Conservation (phyloP, 1,139 yeast species). For the Kurtzmaniella quercitrusa region DNA sequence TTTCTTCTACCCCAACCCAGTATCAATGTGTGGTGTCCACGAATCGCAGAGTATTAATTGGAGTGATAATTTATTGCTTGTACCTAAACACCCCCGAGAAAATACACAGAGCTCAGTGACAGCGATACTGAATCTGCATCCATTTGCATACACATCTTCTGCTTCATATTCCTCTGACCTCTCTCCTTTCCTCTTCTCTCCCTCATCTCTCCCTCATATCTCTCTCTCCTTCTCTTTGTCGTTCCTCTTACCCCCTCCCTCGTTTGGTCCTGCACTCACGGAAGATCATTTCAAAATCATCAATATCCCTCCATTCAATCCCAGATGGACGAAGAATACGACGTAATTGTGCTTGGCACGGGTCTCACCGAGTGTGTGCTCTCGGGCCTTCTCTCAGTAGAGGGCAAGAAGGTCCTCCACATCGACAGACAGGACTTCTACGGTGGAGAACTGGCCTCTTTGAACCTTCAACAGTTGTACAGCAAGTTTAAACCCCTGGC, state of each 20-base stretch:
- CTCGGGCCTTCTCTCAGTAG: constrained; percentile 90
- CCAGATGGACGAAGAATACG: constrained; percentile 91
- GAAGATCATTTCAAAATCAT: background rate
- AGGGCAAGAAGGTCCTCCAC: constrained; percentile 94
- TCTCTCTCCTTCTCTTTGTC: background rate
- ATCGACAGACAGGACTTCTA: constrained; percentile 95
- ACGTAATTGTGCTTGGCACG: constrained; percentile 49
- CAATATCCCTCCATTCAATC: background rate
- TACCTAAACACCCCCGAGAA: no score
- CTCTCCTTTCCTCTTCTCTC: no score
- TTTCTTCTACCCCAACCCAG: no score
- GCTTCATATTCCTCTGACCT: no score
- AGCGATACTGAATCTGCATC: no score
- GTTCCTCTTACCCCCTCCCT: background rate
- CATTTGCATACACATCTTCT: no score
- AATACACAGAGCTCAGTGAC: no score
- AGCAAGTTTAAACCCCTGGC: constrained; percentile 64
- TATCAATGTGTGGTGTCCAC: no score
- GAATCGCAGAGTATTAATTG: no score
- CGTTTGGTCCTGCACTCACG: background rate
- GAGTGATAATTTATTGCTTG: no score
- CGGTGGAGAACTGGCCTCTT: constrained; percentile 78
- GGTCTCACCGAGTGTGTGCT: constrained; percentile 96
- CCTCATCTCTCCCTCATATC: background rate
- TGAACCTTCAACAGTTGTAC: constrained; percentile 60